A percentile compares a stretch with the other conserved stretches of the same genome.
phyloP scores from a whole-genome alignment of 768 basidiomycete species.

The Macrolepiota fuliginosa region DNA sequence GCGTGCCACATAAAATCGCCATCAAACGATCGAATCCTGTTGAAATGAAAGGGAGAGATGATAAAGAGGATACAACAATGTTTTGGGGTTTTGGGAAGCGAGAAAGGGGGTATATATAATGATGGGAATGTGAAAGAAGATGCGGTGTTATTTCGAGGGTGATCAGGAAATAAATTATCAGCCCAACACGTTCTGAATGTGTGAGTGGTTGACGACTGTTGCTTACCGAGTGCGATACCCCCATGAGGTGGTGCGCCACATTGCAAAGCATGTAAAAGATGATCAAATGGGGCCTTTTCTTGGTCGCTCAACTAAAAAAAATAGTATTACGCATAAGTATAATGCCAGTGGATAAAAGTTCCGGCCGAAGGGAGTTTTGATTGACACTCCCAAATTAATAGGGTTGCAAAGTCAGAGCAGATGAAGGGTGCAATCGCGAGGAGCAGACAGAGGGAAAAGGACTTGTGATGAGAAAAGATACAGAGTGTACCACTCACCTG shows the following conservation, averaged over 20 bases:
- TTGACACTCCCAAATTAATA: background rate
- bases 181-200: background rate
- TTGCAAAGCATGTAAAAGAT: conserved; percentile 81
- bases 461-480: background rate
- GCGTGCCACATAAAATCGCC: conserved; percentile 83
- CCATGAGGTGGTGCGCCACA: conserved; percentile 96
- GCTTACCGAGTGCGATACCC: conserved; percentile 84
- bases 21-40: conserved; percentile 92
- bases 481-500: conserved; percentile 50
- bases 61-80: background rate
- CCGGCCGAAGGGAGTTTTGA: background rate
- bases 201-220: conserved; percentile 7
- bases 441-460: background rate
- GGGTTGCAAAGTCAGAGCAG: background rate
- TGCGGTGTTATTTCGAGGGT: conserved; percentile 2
- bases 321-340: conserved; percentile 5
- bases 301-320: conserved; percentile 61
- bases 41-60: conserved; percentile 13
- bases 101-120: background rate
- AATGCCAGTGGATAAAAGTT: conserved; percentile 13
- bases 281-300: conserved; percentile 77
- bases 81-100: conserved; percentile 14
- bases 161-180: conserved; percentile 1
- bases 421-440: background rate
- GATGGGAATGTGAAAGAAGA: background rate